Base-by-base conservation (phyloP, 768 basidiomycete species). In the Lactarius hengduanensis region DNA sequence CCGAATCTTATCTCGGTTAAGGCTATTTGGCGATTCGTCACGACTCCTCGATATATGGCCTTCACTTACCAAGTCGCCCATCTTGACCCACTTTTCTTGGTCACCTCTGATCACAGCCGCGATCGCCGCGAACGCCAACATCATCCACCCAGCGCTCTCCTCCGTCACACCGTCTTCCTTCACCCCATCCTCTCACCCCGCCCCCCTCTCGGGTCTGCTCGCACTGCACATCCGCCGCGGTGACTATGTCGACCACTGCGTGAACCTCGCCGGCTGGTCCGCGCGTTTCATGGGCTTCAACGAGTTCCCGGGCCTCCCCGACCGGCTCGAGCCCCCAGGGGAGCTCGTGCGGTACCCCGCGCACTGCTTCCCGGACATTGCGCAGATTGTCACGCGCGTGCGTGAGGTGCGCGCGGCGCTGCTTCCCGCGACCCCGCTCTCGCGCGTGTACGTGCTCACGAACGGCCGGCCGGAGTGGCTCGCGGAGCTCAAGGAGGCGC, bases 141-240 rank as follows among this genome's bases (percentile, higher is more conserved):
- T 76, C 22, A 67, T 70, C 57, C 59, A 58, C 64, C 70, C 36
- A 59, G 22, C 53, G 22, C 36, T 62, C 4, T 64, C 62, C 18
- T 65, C 64, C 36, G 36, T 26, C 40, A 47, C 66, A 7, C 20
- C 54, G 22, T 54, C 64, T 0, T 59, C 40, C n/a, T 66, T 57
- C 15, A 41, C 47, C 36, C 50, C 56, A 16, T 57, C 59, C 11
- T 50, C 62, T 22, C 64, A 67, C 47, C 64, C 72, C 18, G 32
- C 74, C 30, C 70, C 72, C 6, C 73, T 82, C 34, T 62, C 74
- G 10, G 80, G 82, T 26, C 73, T 83, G 0, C 75, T 85, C n/a
- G 81, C 76, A 13, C 71, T 84, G 13, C 84, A 85, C 69, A 74
- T 85, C 55, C 81, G 83, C 7, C 77, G 83, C 34, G 83, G 83